Evolutionary conservation across 768 basidiomycete species (phyloP).

Genomic region (Suillus lakei): DNA sequence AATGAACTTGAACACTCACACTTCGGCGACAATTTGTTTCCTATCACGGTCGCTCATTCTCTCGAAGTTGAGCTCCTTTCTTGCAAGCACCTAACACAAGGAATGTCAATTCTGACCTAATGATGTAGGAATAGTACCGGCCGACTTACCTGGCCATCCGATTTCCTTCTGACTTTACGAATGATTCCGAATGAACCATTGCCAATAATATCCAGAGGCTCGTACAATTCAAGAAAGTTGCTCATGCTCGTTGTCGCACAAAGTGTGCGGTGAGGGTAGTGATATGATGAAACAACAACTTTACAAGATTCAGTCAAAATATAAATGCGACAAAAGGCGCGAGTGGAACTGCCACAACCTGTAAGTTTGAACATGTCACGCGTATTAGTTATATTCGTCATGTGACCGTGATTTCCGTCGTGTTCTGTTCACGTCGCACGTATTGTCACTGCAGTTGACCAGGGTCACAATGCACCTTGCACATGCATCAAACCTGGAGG

Average conservation of each 20-base stretch:
- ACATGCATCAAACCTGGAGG: background rate
- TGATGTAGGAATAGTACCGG: background rate
- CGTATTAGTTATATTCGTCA: slow-evolving; percentile 17
- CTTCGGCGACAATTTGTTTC: slow-evolving; percentile 97
- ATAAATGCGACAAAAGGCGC: slow-evolving; percentile 23
- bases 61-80: slow-evolving; percentile 97
- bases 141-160: slow-evolving; percentile 76
- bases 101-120: background rate
- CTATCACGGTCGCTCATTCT: slow-evolving; percentile 95
- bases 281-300: background rate
- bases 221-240: slow-evolving; percentile 75
- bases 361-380: slow-evolving; percentile 29
- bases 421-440: too few species aligned
- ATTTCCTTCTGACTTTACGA: slow-evolving; percentile 86
- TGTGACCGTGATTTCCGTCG: slow-evolving; percentile 30
- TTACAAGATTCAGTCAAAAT: slow-evolving; percentile 20
- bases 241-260: slow-evolving; percentile 26
- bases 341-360: slow-evolving; percentile 10
- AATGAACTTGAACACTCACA: slow-evolving; percentile 58
- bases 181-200: slow-evolving; percentile 99
- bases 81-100: slow-evolving; percentile 70
- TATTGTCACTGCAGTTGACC: too few species aligned
- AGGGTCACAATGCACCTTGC: background rate
- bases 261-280: slow-evolving; percentile 1
- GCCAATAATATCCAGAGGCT: slow-evolving; percentile 89